Base-by-base conservation (phyloP, 2,329 filamentous ascomycete genomes). In the Onygenales sp. region DNA sequence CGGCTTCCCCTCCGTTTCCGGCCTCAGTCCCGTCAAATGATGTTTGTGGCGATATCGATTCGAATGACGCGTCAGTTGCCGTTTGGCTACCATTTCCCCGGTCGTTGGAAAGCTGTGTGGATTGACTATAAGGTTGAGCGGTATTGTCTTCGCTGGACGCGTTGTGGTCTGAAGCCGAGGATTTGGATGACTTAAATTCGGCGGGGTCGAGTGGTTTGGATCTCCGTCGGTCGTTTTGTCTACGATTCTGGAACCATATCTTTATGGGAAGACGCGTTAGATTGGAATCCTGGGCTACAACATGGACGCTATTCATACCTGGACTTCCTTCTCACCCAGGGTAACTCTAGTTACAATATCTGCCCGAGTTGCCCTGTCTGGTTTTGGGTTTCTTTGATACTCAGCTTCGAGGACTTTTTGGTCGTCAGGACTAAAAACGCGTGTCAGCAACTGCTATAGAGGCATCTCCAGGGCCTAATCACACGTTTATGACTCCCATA, bases 231-330 rank as follows among this genome's bases (percentile, higher is more conserved):
- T 94, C 88, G 70, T 94, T 95, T 70, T 97, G 92, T 59, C 92
- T 82, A 65, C 90, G 83, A 65, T 96, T 96, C 66, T 96, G 92
- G 72, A 96, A 96, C 92, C 92, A 97, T 62, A 96, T 95, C 92
- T 96, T 57, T 44, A 44, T 51, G 5, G 14, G 34, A 45, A 33
- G 34, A 46, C 17, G 50, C 33, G 50, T 71, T 64, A 70, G 63
- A 61, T 53, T 21, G 48, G 14, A 60, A 61, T 56, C 55, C 45
- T 53, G 49, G 49, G 52, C 13, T 48, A 42, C 32, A 32, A 32
- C 6, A 42, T n/a, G 8, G 13, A 34, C 11, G 39, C 11, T 3
- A 49, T 10, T 39, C 85, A 70, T 74, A 95, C 92, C 83, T 96
- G 92, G 39, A 96, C 89, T 75, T 96, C 91, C 70, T 95, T 96